Percentiles rank a stretch among this genome's conserved stretches.
Evolutionary conservation across 257 asterid species (phyloP).

Genomic region (Plantago major): DNA sequence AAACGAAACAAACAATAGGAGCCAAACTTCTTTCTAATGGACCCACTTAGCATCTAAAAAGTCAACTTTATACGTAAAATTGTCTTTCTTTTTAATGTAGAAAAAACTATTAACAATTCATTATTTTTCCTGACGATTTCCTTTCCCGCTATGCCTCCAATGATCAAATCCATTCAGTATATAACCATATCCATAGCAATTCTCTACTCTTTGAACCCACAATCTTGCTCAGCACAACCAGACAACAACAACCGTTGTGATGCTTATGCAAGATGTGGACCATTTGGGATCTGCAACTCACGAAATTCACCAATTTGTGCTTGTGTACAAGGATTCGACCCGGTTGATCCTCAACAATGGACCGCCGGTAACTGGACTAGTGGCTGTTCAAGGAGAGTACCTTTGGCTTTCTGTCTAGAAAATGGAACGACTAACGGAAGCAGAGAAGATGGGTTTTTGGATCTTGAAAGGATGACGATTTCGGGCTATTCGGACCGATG

Average conservation of each 20-base stretch:
- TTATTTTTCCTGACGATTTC: too few species aligned
- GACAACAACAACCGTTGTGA: slow-evolving; percentile 9
- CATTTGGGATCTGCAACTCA: slow-evolving; percentile 46
- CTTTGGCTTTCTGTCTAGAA: slow-evolving; percentile 29
- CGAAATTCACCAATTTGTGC: slow-evolving; percentile 34
- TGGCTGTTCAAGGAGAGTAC: slow-evolving; percentile 46
- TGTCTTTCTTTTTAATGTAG: too few species aligned
- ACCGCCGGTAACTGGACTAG: slow-evolving; percentile 42
- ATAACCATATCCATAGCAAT: neutral
- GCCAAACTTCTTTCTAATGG: too few species aligned
- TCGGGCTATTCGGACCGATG: slow-evolving; percentile 36
- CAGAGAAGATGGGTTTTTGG: slow-evolving; percentile 43
- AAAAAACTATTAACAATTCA: too few species aligned
- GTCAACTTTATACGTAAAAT: too few species aligned
- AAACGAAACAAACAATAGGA: too few species aligned
- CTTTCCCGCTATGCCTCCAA: too few species aligned
- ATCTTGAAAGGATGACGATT: slow-evolving; percentile 35
- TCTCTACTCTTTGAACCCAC: slow-evolving; percentile 2
- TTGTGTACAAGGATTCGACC: slow-evolving; percentile 52
- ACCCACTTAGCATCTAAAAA: too few species aligned
- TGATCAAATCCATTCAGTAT: too few species aligned
- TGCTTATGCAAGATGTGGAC: slow-evolving; percentile 37
- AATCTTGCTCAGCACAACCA: slow-evolving; percentile 17
- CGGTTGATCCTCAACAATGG: slow-evolving; percentile 38
- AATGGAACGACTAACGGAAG: slow-evolving; percentile 8